Conservation (phyloP, 2,329 filamentous ascomycete species). For the Neonectria ditissima region DNA sequence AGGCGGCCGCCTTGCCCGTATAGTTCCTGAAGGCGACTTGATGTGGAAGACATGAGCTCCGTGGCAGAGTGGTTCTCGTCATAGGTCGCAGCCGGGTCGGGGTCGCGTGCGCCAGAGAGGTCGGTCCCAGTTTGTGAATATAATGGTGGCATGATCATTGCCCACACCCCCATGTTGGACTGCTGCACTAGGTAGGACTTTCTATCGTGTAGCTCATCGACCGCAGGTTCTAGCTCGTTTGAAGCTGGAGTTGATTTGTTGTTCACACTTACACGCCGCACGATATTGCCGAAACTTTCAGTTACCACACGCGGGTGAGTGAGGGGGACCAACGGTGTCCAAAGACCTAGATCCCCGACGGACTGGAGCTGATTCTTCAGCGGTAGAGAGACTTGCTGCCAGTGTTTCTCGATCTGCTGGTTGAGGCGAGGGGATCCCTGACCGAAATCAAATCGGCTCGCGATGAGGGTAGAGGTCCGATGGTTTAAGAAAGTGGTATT, state of each 20-base stretch:
- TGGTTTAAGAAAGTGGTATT: conserved; percentile 84
- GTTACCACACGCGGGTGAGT: conserved; percentile 72
- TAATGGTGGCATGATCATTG: conserved; percentile 68
- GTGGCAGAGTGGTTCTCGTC: conserved; percentile 33
- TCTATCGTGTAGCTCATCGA: conserved; percentile 68
- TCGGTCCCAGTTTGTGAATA: conserved; percentile 33
- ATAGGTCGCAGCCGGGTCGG: conserved; percentile 40
- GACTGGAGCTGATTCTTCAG: conserved; percentile 35
- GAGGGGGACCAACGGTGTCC: conserved; percentile 69
- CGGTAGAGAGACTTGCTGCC: conserved; percentile 52
- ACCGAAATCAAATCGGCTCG: conserved; percentile 48
- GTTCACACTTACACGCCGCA: conserved; percentile 70
- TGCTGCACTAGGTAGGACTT: conserved; percentile 43
- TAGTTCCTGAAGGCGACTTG: conserved; percentile 48
- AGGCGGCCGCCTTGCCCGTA: conserved; percentile 59
- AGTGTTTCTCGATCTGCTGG: conserved; percentile 51
- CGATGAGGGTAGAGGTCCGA: conserved; percentile 67
- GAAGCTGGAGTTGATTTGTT: conserved; percentile 70
- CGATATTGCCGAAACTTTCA: conserved; percentile 81
- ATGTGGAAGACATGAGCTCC: conserved; percentile 40
- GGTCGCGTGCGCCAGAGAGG: conserved; percentile 18
- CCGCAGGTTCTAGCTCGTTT: conserved; percentile 74
- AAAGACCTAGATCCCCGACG: conserved; percentile 44
- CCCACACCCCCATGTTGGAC: conserved; percentile 76
- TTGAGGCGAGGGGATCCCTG: conserved; percentile 36